These are phyloP conservation scores for Coemansia sp. DNA, from an alignment of 192 early-diverging fungal genomes.

Conservation along the genomic window DNA sequence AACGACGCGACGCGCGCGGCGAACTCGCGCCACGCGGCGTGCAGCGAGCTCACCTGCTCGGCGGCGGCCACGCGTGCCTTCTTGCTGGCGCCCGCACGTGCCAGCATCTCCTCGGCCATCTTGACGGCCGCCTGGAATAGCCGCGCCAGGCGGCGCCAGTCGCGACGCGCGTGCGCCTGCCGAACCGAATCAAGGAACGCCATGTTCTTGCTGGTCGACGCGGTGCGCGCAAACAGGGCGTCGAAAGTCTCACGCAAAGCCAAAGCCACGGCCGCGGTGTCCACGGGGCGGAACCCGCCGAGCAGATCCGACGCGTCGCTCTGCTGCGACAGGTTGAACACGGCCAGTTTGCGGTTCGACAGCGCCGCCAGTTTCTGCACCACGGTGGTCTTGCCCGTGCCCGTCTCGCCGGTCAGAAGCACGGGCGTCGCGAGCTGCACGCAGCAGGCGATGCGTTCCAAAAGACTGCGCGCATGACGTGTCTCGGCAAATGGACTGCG, in stretches of 20 bases:
- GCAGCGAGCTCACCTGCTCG: constrained; percentile 37
- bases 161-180: constrained; percentile 65
- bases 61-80: constrained; percentile 26
- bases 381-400: constrained; percentile 95
- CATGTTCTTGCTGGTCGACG: constrained; percentile 82
- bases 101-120: constrained; percentile 27
- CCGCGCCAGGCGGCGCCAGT: constrained; percentile 79
- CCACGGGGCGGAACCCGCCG: constrained; percentile 97
- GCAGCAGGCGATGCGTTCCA: constrained; percentile 85
- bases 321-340: constrained; percentile 98
- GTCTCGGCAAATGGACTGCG: constrained; percentile 83
- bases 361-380: constrained; percentile 88
- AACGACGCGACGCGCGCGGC: constrained; percentile 61
- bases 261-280: constrained; percentile 73
- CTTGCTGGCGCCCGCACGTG: constrained; percentile 16
- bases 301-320: constrained; percentile 90
- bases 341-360: constrained; percentile 68
- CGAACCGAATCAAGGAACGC: constrained; percentile 81
- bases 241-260: constrained; percentile 85
- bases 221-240: constrained; percentile 77
- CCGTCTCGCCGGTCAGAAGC: constrained; percentile 93
- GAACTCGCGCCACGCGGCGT: constrained; percentile 76
- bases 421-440: constrained; percentile 80
- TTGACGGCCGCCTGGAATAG: constrained; percentile 66
- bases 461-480: constrained; percentile 67